Conservation (phyloP, 768 basidiomycete genomes). For the Mycena albidolilacea region DNA sequence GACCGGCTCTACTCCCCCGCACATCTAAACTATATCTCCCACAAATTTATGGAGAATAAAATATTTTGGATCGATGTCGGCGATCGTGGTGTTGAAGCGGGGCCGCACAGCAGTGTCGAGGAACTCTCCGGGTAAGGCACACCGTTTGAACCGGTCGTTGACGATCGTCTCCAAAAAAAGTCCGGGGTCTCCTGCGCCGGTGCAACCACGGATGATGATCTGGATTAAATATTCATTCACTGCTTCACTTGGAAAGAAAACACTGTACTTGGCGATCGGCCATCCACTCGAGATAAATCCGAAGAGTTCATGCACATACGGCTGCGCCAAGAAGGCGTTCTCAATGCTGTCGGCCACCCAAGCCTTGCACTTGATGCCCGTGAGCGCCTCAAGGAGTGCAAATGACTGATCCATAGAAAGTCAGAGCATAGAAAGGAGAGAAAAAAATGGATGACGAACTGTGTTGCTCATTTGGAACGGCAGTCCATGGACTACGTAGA, state of each 20-base stretch:
- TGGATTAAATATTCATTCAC: conserved; percentile 30
- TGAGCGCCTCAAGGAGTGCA: conserved; percentile 26
- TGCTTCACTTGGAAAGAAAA: conserved; percentile 32
- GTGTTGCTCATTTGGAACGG: conserved; percentile 25
- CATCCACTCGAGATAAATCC: conserved; percentile 24
- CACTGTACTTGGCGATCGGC: conserved; percentile 23
- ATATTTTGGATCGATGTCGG: conserved; percentile 31
- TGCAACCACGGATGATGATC: conserved; percentile 25
- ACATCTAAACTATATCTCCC: conserved; percentile 33
- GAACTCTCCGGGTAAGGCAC: conserved; percentile 22
- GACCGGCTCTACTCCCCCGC: conserved; percentile 18
- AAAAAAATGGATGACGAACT: conserved; percentile 26
- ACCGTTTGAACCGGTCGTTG: conserved; percentile 18
- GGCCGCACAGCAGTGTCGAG: conserved; percentile 25
- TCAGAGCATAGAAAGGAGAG: conserved; percentile 7
- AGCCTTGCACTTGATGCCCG: conserved; percentile 18
- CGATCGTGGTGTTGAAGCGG: conserved; percentile 16
- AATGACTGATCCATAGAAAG: conserved; percentile 24
- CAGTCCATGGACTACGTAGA: conserved; percentile 28
- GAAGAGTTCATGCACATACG: conserved; percentile 19
- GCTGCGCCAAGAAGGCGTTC: conserved; percentile 32
- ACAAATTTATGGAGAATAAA: conserved; percentile 31
- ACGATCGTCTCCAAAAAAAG: conserved; percentile 10
- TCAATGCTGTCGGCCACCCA: conserved; percentile 29
- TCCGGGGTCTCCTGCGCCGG: conserved; percentile 19